A percentile compares a stretch with the other conserved stretches of the same genome.
Conservation (phyloP, 2,329 filamentous ascomycete species). For the Zarea fungicola region DNA sequence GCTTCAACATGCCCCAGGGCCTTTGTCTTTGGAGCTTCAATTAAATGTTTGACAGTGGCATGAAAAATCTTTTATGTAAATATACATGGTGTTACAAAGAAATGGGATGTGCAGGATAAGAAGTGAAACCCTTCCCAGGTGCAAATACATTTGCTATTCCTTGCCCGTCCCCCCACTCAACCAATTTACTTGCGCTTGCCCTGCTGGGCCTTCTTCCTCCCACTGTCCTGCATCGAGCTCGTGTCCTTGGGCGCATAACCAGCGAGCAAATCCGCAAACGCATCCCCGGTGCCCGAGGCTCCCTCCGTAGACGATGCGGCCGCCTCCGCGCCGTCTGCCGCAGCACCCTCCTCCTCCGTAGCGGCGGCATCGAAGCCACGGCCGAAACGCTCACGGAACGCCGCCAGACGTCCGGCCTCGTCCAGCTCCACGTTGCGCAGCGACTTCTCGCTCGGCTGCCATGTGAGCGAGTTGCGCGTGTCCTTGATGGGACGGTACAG, state of each 20-base stretch:
- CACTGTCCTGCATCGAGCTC: slow-evolving; percentile 28
- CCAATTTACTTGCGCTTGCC: slow-evolving; percentile 33
- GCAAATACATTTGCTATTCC: background rate
- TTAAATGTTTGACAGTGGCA: background rate
- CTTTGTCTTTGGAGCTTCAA: too few relatives aligned
- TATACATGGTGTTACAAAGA: slow-evolving; percentile 12
- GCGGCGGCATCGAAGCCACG: slow-evolving; percentile 67
- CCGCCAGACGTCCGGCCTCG: slow-evolving; percentile 82
- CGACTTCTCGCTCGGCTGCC: slow-evolving; percentile 81
- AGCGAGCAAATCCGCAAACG: slow-evolving; percentile 47
- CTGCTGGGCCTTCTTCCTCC: slow-evolving; percentile 36
- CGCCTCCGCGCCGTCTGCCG: slow-evolving; percentile 18
- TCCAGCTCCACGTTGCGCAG: slow-evolving; percentile 88
- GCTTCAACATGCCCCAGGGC: too few relatives aligned
- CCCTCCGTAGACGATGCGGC: slow-evolving; percentile 23
- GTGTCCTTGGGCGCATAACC: slow-evolving; percentile 40
- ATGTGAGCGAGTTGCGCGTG: slow-evolving; percentile 80
- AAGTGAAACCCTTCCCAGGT: too few relatives aligned
- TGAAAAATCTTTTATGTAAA: background rate
- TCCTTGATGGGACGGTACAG: slow-evolving; percentile 66
- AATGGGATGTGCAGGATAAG: background rate
- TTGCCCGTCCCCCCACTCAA: background rate
- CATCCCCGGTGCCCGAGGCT: slow-evolving; percentile 21
- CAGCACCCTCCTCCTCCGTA: slow-evolving; percentile 24
- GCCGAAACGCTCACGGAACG: slow-evolving; percentile 82